These are phyloP conservation scores for Calycina herbarum DNA, from an alignment of 2,329 filamentous ascomycete species.

Conservation along the genomic window DNA sequence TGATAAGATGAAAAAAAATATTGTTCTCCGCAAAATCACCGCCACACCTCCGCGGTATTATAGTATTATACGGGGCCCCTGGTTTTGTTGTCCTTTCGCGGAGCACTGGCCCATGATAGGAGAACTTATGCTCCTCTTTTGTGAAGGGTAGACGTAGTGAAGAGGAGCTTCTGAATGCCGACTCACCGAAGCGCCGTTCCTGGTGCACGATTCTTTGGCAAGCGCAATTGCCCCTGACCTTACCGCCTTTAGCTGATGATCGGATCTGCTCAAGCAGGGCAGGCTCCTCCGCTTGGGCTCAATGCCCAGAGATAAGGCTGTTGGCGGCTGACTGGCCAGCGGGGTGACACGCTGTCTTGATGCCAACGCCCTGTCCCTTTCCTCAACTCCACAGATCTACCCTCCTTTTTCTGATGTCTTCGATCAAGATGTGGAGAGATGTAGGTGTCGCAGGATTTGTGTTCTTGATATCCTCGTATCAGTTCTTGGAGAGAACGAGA, in stretches of 20 bases:
- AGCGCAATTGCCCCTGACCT: background rate
- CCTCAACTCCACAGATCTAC: background rate
- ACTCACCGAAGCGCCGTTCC: background rate
- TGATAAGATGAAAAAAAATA: background rate
- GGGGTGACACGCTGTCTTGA: slow-evolving; percentile 2
- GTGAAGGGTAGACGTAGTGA: background rate
- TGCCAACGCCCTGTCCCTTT: background rate
- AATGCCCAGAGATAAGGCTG: slow-evolving; percentile 1
- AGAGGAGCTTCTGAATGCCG: background rate
- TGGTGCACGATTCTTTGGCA: background rate
- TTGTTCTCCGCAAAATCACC: slow-evolving; percentile 8
- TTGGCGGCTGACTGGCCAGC: slow-evolving; percentile 1
- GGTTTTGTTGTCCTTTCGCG: background rate
- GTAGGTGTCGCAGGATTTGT: background rate
- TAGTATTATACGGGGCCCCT: background rate
- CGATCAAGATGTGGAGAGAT: background rate
- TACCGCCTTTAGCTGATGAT: slow-evolving; percentile 3
- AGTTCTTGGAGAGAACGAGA: background rate
- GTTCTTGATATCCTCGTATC: background rate
- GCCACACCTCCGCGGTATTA: slow-evolving; percentile 4
- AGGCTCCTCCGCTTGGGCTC: background rate
- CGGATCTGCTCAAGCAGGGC: slow-evolving; percentile 2
- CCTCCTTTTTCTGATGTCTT: background rate
- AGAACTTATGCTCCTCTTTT: background rate
- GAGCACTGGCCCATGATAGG: background rate